Base-by-base conservation (phyloP, 177 flowering plant species). In the Telopea speciosissima region DNA sequence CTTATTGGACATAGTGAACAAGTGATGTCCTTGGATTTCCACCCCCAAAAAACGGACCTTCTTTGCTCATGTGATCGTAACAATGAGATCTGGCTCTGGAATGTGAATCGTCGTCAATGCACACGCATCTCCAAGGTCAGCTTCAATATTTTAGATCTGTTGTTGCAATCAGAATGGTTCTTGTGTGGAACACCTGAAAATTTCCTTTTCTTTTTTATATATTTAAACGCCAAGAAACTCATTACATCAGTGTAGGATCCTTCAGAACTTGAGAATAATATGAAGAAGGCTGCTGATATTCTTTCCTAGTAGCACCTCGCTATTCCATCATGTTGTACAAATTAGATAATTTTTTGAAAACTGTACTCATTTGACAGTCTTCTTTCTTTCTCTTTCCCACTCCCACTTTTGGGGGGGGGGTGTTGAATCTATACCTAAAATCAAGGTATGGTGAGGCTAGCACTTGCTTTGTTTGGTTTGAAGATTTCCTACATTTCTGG, bases 11-110 rank as follows among this genome's bases (percentile, higher is more conserved):
- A 86, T 71, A 67, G 79, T 6, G 76, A 78, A 12, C 75, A 77
- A 62, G 90, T 87, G 26, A 76, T 78, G 77, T 85, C 88, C 64
- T 23, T 85, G 71, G 90, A 87, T 70, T 87, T 85, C 67, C 86
- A 85, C 73, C 90, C 90, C n/a, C 74, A 67, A 21, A 75, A 83
- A 66, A 54, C 33, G 19, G 86, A 85, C 58, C 73, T 83, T 31
- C 76, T 87, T 19, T 79, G 87, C 77, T 85, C 88, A 0, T 82
- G 87, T 76, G 88, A 87, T 72, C 68, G 75, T 13, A 75, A 79
- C 72, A 76, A 76, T 66, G 87, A 82, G 70, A 82, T 87, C n/a
- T 74, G 85, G 21, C 62, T 78, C 21, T 87, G 90, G 90, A 78
- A 79, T 66, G 66, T 85, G 23, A 80, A 42, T 17, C 42, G 71